These are phyloP conservation scores for Phytophthora pisi DNA, from an alignment of 352 stramenopile genomes.

Conservation along the genomic window DNA sequence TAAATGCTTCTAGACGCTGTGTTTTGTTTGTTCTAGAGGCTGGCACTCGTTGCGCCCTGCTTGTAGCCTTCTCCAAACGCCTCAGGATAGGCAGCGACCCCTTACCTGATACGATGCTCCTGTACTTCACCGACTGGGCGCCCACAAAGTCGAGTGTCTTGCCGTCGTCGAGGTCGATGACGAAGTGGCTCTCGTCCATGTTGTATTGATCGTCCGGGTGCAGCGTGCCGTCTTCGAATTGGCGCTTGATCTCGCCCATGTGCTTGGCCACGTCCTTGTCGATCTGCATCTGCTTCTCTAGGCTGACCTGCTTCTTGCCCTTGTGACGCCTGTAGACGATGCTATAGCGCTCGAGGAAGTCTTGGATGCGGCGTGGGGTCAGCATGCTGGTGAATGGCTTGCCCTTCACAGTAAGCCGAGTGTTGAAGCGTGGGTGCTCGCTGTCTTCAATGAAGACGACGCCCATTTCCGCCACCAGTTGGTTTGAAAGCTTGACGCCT, in stretches of 20 bases:
- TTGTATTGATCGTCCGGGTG: conserved; percentile 13
- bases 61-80: conserved; percentile 10
- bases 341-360: conserved; percentile 23
- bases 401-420: conserved; percentile 1
- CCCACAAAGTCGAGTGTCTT: conserved; percentile 24
- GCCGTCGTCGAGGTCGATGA: conserved; percentile 32
- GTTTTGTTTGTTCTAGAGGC: neutral
- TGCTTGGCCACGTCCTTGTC: neutral
- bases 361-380: conserved; percentile 5
- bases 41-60: neutral
- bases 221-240: conserved; percentile 9
- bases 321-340: conserved; percentile 22
- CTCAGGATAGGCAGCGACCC: neutral
- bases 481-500: conserved; percentile 14
- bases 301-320: conserved; percentile 25
- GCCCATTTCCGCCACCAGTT: conserved; percentile 9
- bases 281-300: conserved; percentile 16
- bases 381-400: conserved; percentile 6
- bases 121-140: conserved; percentile 14
- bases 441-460: conserved; percentile 16
- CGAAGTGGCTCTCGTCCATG: conserved; percentile 28
- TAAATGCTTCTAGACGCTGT: neutral
- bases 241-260: conserved; percentile 10
- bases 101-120: conserved; percentile 13
- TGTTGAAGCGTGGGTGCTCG: conserved; percentile 8